Conservation (phyloP, 208 protist genomes). For the Acanthamoeba royreba region DNA sequence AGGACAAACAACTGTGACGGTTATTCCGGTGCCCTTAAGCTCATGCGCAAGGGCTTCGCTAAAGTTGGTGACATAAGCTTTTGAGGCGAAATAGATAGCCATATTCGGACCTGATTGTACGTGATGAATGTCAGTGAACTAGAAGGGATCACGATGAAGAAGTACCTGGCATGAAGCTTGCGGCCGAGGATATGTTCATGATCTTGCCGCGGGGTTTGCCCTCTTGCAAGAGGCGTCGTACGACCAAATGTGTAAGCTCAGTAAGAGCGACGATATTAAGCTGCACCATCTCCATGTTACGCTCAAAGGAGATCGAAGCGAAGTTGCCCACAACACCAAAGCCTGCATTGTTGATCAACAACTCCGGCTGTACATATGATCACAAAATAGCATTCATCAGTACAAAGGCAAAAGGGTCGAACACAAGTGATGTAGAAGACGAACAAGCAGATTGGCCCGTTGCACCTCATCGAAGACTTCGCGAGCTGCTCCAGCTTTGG, state of each 20-base stretch:
- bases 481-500: not conserved
- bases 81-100: not conserved
- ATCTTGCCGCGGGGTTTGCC: not conserved
- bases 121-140: not conserved
- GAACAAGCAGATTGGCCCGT: not conserved
- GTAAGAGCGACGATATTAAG: slow-evolving; percentile 24
- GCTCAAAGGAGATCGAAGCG: not conserved
- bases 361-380: not conserved
- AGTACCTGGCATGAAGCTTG: not conserved
- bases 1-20: not conserved
- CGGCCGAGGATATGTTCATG: slow-evolving; percentile 7
- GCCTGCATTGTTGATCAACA: slow-evolving; percentile 23
- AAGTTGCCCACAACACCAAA: not conserved
- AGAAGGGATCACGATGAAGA: not conserved
- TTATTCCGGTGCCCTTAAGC: not conserved
- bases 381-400: not conserved
- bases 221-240: not conserved
- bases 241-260: not conserved
- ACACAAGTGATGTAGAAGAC: no score
- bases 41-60: not conserved
- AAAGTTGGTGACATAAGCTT: slow-evolving; percentile 20
- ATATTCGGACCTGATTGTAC: not conserved
- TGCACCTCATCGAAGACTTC: slow-evolving; percentile 11
- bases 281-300: not conserved
- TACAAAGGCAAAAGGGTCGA: no score